These are phyloP conservation scores for Verticillium longisporum DNA, from an alignment of 2,329 filamentous ascomycete genomes.

Conservation along the genomic window DNA sequence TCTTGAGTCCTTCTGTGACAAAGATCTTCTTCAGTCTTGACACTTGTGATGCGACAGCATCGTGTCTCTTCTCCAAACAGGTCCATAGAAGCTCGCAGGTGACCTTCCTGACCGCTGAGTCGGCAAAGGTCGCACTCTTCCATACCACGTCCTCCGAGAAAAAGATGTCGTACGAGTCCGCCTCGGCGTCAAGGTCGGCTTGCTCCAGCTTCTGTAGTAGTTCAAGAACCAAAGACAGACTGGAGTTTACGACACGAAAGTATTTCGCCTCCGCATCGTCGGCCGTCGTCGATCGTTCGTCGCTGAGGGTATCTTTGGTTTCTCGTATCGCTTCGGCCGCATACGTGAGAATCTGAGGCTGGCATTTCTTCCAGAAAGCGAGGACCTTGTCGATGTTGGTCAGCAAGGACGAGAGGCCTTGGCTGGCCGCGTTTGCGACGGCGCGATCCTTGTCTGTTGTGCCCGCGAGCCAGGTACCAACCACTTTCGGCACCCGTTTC, in stretches of 20 bases:
- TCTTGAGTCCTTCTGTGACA: conserved; percentile 66
- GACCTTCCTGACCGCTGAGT: conserved; percentile 42
- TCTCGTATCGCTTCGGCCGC: conserved; percentile 76
- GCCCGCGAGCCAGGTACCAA: conserved; percentile 87
- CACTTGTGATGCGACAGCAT: conserved; percentile 41
- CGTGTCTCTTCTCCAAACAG: conserved; percentile 39
- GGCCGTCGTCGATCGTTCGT: conserved; percentile 73
- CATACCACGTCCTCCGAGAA: conserved; percentile 62
- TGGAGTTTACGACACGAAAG: conserved; percentile 59
- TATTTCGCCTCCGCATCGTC: conserved; percentile 88
- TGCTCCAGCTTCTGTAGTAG: conserved; percentile 41
- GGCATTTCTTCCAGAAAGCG: conserved; percentile 75
- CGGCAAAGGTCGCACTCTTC: conserved; percentile 59
- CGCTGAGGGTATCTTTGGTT: conserved; percentile 74
- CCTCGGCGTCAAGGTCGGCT: conserved; percentile 52
- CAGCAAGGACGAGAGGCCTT: conserved; percentile 71
- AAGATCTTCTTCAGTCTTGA: conserved; percentile 50
- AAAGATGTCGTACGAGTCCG: conserved; percentile 57
- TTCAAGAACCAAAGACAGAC: conserved; percentile 47
- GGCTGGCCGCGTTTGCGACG: conserved; percentile 70
- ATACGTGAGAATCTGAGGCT: conserved; percentile 73
- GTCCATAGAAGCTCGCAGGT: conserved; percentile 43
- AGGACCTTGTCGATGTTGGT: conserved; percentile 70
- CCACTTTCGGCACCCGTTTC: conserved; percentile 66
- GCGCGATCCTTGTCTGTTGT: conserved; percentile 78